Evolutionary conservation across 805 yeast species (phyloP), one percentile per base, ranked within the genome.

Genomic region (Nakazawaea anatomiae): DNA sequence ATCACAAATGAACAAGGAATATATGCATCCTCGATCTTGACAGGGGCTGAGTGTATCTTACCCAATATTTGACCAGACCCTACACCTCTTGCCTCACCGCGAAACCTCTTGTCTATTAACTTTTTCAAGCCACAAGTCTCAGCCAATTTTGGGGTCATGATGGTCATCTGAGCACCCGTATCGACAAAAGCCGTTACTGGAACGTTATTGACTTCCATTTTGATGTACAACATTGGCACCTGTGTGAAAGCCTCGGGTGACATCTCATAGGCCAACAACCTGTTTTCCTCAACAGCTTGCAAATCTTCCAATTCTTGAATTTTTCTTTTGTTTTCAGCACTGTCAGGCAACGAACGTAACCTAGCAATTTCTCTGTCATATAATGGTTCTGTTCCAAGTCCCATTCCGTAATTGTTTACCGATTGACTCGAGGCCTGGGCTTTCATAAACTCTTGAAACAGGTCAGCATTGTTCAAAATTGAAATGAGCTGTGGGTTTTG

Each of bases 171-270:
- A 0, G 99, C 98, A 2, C 99, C 99, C 0, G 97, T 82, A 64
- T 94, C 99, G 5, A 94, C 96, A 71, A 94, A 89, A 0, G 98
- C 98, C 63, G 88, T 88, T 3, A 90, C 85, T 27, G 84, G 82
- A 44, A 76, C 73, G 1, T 94, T 92, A 60, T 94, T 91, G 38
- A 92, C 85, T 57, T 80, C 84, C 40, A 89, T 74, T 51, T 82
- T 75, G 12, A 94, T 82, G 66, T 85, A 92, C 39, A 94, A 75
- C 96, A 94, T 90, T 34, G 79, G 79, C 3, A 92, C 95, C 0
- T 77, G 67, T 0, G 90, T 84, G 68, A 94, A 94, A 38, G 87
- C 76, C 64, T 94, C 99, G 0, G 99, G 99, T 4, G 92, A 81
- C 48, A 84, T 82, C 52, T 91, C 97, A 63, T 83, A 74, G 0